A percentile compares a stretch with the other conserved stretches of the same genome.
Conservation (phyloP, 768 basidiomycete species). For the Boletus tomentosulus region DNA sequence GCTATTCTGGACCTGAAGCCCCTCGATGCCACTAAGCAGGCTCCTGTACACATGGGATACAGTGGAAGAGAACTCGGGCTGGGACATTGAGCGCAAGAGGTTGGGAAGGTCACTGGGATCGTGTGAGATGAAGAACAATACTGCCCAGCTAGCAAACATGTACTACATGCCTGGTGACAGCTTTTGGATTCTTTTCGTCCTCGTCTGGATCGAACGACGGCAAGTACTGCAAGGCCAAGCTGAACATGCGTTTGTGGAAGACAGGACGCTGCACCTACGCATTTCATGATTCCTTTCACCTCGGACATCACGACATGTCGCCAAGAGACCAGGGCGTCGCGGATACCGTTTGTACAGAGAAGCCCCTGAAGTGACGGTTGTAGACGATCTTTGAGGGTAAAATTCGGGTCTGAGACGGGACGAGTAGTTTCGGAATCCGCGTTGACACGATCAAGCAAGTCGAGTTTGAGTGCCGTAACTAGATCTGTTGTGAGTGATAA, state of each 20-base stretch:
- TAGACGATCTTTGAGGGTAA: constrained; percentile 57
- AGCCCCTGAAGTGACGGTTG: constrained; percentile 77
- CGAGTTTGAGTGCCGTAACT: constrained; percentile 62
- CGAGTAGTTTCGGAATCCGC: constrained; percentile 13
- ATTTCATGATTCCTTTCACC: constrained; percentile 51
- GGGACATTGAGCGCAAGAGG: constrained; percentile 62
- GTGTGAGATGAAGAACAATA: constrained; percentile 2
- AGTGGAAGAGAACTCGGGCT: constrained; percentile 62
- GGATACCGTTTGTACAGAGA: constrained; percentile 63
- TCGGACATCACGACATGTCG: constrained; percentile 62
- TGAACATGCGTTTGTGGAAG: neutral
- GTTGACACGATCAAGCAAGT: constrained; percentile 54
- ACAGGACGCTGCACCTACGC: constrained; percentile 41
- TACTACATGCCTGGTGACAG: constrained; percentile 21
- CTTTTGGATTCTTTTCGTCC: constrained; percentile 38
- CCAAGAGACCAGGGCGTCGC: constrained; percentile 67
- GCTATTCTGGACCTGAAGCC: constrained; percentile 56
- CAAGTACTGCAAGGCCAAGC: constrained; percentile 43
- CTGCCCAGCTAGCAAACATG: neutral
- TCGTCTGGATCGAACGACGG: constrained; percentile 57
- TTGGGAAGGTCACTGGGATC: constrained; percentile 39
- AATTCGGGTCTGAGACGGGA: constrained; percentile 28
- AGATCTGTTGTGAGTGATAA: constrained; percentile 74
- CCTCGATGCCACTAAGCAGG: constrained; percentile 63
- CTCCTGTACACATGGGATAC: constrained; percentile 56